Conservation (phyloP, 2,329 filamentous ascomycete species). For the Aspergillus floridensis region DNA sequence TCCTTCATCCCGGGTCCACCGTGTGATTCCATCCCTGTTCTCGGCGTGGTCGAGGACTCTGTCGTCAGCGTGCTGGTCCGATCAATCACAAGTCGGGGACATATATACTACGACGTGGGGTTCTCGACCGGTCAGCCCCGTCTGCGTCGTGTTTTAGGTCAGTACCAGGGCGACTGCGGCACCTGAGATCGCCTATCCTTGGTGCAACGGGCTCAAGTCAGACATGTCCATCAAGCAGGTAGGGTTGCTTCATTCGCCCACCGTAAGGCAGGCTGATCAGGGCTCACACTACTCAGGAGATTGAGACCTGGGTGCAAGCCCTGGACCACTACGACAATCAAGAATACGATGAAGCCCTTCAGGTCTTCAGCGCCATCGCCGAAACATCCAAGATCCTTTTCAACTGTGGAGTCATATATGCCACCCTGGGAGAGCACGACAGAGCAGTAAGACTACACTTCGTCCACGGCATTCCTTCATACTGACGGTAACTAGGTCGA, state of each 20-base stretch:
- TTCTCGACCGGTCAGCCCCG: not conserved
- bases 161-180: not conserved
- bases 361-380: constrained; percentile 78
- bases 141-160: not conserved
- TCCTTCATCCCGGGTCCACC: not conserved
- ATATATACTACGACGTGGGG: constrained; percentile 2
- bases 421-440: constrained; percentile 91
- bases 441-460: constrained; percentile 68
- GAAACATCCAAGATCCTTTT: constrained; percentile 98
- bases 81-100: constrained; percentile 1
- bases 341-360: constrained; percentile 87
- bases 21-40: constrained; percentile 8
- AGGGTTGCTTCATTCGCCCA: constrained; percentile 18
- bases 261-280: not conserved
- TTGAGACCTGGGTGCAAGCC: constrained; percentile 95
- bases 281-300: constrained; percentile 66
- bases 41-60: constrained; percentile 7
- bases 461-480: not conserved
- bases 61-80: constrained; percentile 10
- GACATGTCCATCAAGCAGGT: constrained; percentile 63
- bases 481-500: constrained; percentile 65
- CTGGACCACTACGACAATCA: constrained; percentile 93
- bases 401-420: constrained; percentile 97
- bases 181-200: not conserved
- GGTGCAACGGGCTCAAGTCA: not conserved